A percentile compares a stretch with the other conserved stretches of the same genome.
Conservation (phyloP, 176 grass and related monocot species). For the Panicum miliaceum region DNA sequence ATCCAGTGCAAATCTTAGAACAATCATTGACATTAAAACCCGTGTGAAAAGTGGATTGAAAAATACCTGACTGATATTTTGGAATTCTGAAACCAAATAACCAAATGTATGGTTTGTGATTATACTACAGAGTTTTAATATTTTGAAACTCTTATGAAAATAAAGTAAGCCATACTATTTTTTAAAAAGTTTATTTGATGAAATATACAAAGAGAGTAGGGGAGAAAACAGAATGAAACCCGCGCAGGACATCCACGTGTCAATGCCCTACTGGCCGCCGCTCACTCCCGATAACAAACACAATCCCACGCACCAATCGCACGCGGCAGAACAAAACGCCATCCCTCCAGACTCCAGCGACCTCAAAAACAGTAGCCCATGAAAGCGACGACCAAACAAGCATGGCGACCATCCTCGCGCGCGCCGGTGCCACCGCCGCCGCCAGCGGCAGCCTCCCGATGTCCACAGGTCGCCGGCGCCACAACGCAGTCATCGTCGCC, state of each 20-base stretch:
- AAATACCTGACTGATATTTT: too few species aligned
- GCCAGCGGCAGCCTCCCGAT: background rate
- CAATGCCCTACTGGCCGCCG: background rate
- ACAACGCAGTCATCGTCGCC: constrained; percentile 17
- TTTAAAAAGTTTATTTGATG: too few species aligned
- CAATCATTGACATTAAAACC: too few species aligned
- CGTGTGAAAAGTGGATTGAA: too few species aligned
- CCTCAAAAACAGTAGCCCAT: background rate
- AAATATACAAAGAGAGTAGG: too few species aligned
- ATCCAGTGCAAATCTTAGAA: too few species aligned
- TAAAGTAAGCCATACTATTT: too few species aligned
- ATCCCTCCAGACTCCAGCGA: background rate
- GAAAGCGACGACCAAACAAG: background rate
- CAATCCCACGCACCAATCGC: constrained; percentile 40
- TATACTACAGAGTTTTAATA: too few species aligned
- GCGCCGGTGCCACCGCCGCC: constrained; percentile 23
- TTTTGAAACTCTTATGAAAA: too few species aligned
- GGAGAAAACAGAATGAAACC: too few species aligned
- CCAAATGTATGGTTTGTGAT: too few species aligned
- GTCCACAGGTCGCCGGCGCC: background rate
- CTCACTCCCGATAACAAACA: constrained; percentile 17
- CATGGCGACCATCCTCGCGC: constrained; percentile 33
- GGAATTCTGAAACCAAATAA: too few species aligned
- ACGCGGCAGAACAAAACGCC: background rate
- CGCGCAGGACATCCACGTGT: background rate